Evolutionary conservation across 1,284 basidiomycete genomes (phyloP), one percentile per base, ranked within the genome.

Genomic region (Phellinidium pouzarii): DNA sequence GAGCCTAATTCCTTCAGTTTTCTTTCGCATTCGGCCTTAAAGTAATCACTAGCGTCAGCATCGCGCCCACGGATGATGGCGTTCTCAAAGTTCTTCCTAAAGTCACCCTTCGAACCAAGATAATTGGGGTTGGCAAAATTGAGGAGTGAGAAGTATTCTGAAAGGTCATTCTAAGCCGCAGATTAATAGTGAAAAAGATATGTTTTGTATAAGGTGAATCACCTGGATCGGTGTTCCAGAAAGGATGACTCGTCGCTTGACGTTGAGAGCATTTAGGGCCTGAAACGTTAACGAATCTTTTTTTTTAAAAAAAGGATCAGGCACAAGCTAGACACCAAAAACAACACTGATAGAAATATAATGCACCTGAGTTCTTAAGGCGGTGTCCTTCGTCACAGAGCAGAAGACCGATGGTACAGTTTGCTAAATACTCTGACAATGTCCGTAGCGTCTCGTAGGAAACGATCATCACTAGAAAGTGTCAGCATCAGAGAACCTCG

Each of bases 121-220:
- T 92, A 94, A 60, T 94, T 89, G 2, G 96, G 96, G 62, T 98
- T 99, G 52, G 94, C 95, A 62, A 99, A 99, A 68, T 90, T 94
- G 50, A 99, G 80, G 9, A 99, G 77, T 0, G 94, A 93, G 66
- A 97, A 98, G 68, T 97, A 97, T 71, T 98, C 94, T 4, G 94
- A 92, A 17, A 98, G 78, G 65, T 98, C 94, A 65, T 98, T 98
- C 84, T 97, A 67, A 4, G 12, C 20, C 31, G 41, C 34, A 48
- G 29, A 27, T 56, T 53, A 56, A 58, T 52, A 41, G 17, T 9
- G 7, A 17, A 41, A 48, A n/a, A n/a, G n/a, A n/a, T n/a, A 7
- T 34, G 2, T 7, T 14, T 34, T 34, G 31, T 8, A 34, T 8
- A 8, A 11, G 31, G 31, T 6, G 12, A 55, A 65, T 40, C 59